Conservation (phyloP, 257 asterid genomes). For the Fraxinus anomala region DNA sequence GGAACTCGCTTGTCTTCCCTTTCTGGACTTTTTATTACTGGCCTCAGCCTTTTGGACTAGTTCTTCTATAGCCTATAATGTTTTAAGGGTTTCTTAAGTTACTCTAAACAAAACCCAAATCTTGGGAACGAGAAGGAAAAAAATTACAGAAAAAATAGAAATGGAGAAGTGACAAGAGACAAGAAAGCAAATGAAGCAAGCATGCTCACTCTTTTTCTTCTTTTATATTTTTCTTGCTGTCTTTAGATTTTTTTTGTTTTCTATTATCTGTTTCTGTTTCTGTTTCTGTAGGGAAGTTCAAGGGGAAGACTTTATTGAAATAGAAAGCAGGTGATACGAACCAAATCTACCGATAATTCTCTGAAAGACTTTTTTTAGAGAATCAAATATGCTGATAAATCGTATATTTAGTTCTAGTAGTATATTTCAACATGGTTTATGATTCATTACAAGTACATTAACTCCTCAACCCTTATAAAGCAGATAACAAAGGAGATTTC, state of each 20-base stretch:
- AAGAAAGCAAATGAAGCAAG: not conserved
- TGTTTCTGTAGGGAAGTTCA: not conserved
- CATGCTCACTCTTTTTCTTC: not conserved
- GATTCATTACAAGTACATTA: not conserved
- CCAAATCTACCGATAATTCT: not conserved
- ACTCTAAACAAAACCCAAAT: not conserved
- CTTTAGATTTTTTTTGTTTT: no score
- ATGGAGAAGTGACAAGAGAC: not conserved
- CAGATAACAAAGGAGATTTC: conserved; percentile 8
- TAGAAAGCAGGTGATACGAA: not conserved
- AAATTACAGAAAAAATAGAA: not conserved
- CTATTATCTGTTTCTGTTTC: not conserved
- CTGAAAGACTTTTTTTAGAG: not conserved
- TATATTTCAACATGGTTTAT: not conserved
- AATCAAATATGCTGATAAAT: not conserved
- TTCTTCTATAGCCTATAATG: not conserved
- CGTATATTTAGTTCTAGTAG: not conserved
- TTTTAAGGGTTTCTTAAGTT: not conserved
- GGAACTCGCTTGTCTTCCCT: not conserved
- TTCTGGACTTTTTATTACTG: not conserved
- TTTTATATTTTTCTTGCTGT: not conserved
- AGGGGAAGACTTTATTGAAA: not conserved
- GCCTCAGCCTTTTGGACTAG: conserved; percentile 2
- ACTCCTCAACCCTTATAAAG: not conserved
- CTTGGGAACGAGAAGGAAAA: not conserved